phyloP scores from a whole-genome alignment of 2,329 filamentous ascomycete species.

The Fusarium paranaense region DNA sequence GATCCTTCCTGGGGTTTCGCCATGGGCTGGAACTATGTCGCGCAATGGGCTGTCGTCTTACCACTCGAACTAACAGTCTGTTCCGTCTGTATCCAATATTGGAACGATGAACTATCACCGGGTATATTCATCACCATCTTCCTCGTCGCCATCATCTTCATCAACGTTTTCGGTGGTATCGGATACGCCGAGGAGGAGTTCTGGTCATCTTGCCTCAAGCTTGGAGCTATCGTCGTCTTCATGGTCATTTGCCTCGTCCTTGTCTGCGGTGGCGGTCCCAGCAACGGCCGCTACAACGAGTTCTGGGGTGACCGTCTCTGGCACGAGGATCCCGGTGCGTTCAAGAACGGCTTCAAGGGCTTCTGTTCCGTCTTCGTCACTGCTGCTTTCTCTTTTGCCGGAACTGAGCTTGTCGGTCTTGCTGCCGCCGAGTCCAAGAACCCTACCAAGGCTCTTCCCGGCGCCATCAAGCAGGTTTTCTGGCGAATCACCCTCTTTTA shows the following conservation, averaged over 20 bases:
- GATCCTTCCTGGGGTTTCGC: slow-evolving; percentile 71
- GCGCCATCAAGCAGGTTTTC: slow-evolving; percentile 80
- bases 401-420: slow-evolving; percentile 76
- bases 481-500: slow-evolving; percentile 65
- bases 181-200: slow-evolving; percentile 69
- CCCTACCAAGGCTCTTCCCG: slow-evolving; percentile 77
- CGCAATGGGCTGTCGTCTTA: slow-evolving; percentile 63
- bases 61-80: slow-evolving; percentile 65
- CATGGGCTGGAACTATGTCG: slow-evolving; percentile 60
- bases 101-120: slow-evolving; percentile 59
- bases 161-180: slow-evolving; percentile 68
- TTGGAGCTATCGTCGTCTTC: slow-evolving; percentile 68
- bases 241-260: slow-evolving; percentile 71
- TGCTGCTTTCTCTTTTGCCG: slow-evolving; percentile 77
- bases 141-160: slow-evolving; percentile 59
- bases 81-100: slow-evolving; percentile 63
- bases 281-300: slow-evolving; percentile 54
- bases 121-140: slow-evolving; percentile 69
- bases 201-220: slow-evolving; percentile 65
- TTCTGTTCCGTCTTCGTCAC: slow-evolving; percentile 78
- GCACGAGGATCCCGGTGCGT: slow-evolving; percentile 57
- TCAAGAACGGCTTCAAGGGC: slow-evolving; percentile 78
- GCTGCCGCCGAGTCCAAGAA: slow-evolving; percentile 76
- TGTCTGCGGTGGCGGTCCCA: slow-evolving; percentile 68
- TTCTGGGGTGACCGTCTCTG: slow-evolving; percentile 57